Base-by-base conservation (phyloP, 257 asterid genomes). In the Ballota nigra region DNA sequence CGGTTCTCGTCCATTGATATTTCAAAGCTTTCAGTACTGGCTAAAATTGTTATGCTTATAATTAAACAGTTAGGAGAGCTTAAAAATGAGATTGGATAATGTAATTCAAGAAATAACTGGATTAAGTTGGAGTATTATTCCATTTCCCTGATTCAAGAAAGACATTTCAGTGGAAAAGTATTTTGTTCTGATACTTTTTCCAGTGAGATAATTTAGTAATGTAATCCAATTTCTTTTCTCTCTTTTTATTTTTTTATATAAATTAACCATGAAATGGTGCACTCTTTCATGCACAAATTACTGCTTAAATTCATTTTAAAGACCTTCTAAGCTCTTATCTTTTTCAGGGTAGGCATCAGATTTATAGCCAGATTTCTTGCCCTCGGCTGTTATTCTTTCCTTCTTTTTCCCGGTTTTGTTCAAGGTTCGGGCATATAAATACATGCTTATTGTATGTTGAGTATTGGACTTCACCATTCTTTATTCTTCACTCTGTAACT, bases 261-360 rank as follows among this genome's bases (percentile, higher is more conserved):
- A 55, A 22, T 28, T 63, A 5, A 43, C 45, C 13, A 45, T 70
- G 26, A 59, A 34, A 18, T 23, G 5, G 16, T 71, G 33, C 13
- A 29, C 13, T 13, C 20, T 40, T 22, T 53, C 16, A 26, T 47
- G 11, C 23, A 51, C 20, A 33, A 62, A 8, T 1, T 45, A 13
- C 26, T 20, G 65, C 28, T 40, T 45, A 10, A 55, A 40, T 70
- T 22, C 69, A 68, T n/a, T 40, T 68, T 56, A 15, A 45, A 45
- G 67, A 56, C 41, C 63, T 77, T 80, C 79, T 86, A 81, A 73
- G 75, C 67, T 51, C 75, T 77, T 52, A 69, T 77, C 67, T 80
- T 83, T 71, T 86, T 80, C 97, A 95, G 99, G 92, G 84, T 87
- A 86, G 99, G 99, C 68, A 92, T 84, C 85, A 83, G 89, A 83